A percentile compares a stretch with the other conserved stretches of the same genome.
These are phyloP conservation scores for Strobilomyces confusus DNA, from an alignment of 768 basidiomycete genomes.

Conservation along the genomic window DNA sequence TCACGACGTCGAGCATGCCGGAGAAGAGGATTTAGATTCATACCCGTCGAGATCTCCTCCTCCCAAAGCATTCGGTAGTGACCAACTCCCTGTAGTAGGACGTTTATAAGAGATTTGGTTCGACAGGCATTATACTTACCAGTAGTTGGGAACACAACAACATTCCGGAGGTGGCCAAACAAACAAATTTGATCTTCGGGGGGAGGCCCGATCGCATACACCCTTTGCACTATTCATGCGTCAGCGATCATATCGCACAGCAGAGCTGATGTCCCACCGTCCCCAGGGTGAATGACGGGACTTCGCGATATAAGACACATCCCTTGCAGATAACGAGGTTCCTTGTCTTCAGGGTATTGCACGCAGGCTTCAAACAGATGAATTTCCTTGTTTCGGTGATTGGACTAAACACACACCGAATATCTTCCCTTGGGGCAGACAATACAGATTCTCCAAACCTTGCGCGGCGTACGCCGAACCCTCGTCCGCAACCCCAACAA, in stretches of 20 bases:
- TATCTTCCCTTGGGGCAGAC: neutral
- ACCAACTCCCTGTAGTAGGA: constrained; percentile 45
- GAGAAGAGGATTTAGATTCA: neutral
- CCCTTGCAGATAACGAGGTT: constrained; percentile 30
- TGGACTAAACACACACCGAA: neutral
- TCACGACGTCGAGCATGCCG: neutral
- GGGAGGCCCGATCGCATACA: constrained; percentile 67
- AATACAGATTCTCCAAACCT: neutral
- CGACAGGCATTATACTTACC: constrained; percentile 36
- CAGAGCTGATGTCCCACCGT: constrained; percentile 40
- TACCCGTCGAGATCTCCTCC: constrained; percentile 80
- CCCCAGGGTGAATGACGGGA: constrained; percentile 74
- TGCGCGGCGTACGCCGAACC: constrained; percentile 55
- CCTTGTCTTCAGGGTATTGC: constrained; percentile 43
- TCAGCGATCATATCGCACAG: neutral
- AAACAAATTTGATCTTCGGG: constrained; percentile 39
- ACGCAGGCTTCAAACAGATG: constrained; percentile 36
- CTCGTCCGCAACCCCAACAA: constrained; percentile 84
- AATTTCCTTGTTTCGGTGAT: neutral
- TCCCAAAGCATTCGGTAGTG: constrained; percentile 62
- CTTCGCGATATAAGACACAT: constrained; percentile 60
- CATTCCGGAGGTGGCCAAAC: constrained; percentile 60
- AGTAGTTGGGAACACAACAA: constrained; percentile 63
- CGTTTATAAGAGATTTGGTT: neutral
- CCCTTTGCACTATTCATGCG: constrained; percentile 53